These are phyloP conservation scores for Symbiodinium pilosum DNA, from an alignment of 73 alveolate species.

Conservation along the genomic window DNA sequence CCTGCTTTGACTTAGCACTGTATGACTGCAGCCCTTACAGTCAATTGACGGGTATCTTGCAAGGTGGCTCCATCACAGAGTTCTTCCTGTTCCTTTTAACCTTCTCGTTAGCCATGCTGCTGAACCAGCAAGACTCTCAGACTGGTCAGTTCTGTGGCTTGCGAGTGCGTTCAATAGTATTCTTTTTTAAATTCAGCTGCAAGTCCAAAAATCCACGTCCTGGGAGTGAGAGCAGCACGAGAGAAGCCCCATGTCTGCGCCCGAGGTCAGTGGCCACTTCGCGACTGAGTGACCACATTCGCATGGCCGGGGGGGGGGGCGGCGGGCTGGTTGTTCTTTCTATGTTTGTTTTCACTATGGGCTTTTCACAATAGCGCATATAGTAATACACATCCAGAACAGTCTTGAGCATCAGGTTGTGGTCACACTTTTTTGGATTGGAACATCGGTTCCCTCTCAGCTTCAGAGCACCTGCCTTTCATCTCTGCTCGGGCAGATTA, in stretches of 20 bases:
- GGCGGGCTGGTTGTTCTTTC: no score
- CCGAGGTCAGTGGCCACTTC: conserved; percentile 87
- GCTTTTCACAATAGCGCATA: no score
- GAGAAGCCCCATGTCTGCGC: neutral
- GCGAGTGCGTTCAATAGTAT: neutral
- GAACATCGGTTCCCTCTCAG: no score
- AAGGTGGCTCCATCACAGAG: conserved; percentile 89
- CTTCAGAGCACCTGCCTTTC: no score
- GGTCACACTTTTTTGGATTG: no score
- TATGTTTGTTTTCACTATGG: no score
- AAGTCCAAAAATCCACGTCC: neutral
- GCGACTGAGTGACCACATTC: conserved; percentile 87
- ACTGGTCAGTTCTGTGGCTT: neutral
- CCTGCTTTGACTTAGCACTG: no score
- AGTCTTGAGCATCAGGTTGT: no score
- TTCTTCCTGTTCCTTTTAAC: conserved; percentile 78
- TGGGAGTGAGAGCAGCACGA: neutral
- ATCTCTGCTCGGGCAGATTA: no score
- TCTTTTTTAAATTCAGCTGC: neutral
- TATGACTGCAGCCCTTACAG: no score
- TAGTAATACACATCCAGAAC: no score
- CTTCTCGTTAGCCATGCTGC: conserved; percentile 82
- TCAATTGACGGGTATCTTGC: no score
- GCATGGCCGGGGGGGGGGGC: conserved; percentile 60
- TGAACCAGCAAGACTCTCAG: conserved; percentile 26